These are phyloP conservation scores for Debaryomyces robertsiae DNA, from an alignment of 1,139 yeast genomes.

Conservation along the genomic window DNA sequence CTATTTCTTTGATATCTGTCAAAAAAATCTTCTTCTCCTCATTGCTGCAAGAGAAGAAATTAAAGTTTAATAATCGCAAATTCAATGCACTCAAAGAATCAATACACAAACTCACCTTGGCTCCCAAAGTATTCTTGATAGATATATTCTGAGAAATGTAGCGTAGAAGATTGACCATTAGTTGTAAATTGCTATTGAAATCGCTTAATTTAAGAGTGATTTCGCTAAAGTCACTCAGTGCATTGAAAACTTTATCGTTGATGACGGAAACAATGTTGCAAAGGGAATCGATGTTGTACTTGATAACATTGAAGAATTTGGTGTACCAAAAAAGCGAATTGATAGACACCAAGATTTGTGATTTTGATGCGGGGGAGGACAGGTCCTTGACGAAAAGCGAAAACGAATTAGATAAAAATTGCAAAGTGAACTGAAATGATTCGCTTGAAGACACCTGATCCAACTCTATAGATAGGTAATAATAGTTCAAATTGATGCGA, in stretches of 20 bases:
- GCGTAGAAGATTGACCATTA: slow-evolving; percentile 29
- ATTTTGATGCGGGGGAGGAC: slow-evolving; percentile 12
- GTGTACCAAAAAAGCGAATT: slow-evolving; percentile 34
- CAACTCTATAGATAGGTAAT: slow-evolving; percentile 41
- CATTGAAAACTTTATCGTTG: neutral
- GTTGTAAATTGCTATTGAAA: slow-evolving; percentile 34
- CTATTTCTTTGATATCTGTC: neutral
- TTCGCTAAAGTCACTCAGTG: slow-evolving; percentile 9
- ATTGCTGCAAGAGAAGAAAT: slow-evolving; percentile 5
- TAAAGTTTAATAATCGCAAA: slow-evolving; percentile 9
- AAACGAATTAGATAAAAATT: slow-evolving; percentile 45
- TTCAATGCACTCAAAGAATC: slow-evolving; percentile 9
- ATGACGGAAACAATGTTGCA: slow-evolving; percentile 16
- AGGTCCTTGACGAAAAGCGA: slow-evolving; percentile 34
- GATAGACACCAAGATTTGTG: slow-evolving; percentile 18
- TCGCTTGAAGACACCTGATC: slow-evolving; percentile 44
- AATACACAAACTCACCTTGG: slow-evolving; percentile 5
- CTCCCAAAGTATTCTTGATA: slow-evolving; percentile 1
- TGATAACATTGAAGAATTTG: slow-evolving; percentile 40
- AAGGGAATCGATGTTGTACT: slow-evolving; percentile 31
- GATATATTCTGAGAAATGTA: slow-evolving; percentile 11
- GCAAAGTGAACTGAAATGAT: slow-evolving; percentile 44
- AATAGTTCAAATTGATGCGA: slow-evolving; percentile 39
- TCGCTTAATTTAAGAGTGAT: slow-evolving; percentile 25
- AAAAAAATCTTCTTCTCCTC: slow-evolving; percentile 8